Conservation (phyloP, 192 early-diverging fungal species). For the Coemansia pectinata region DNA sequence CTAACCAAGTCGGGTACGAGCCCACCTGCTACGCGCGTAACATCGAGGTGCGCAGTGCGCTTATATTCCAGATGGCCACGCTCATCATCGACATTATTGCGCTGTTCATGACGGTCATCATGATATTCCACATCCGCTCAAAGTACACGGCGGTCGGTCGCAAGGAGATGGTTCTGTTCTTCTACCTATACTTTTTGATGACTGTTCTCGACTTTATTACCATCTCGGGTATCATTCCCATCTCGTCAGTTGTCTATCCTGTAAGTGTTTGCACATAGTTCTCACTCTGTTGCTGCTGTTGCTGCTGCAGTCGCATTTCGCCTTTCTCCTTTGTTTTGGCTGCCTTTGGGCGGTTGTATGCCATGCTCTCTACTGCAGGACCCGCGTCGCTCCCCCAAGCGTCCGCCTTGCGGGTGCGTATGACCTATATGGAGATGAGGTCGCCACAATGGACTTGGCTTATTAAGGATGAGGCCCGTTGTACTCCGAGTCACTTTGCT, state of each 20-base stretch:
- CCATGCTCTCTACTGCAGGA: not conserved
- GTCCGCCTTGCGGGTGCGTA: not conserved
- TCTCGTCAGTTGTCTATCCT: constrained; percentile 72
- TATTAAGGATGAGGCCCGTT: not conserved
- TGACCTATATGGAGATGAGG: not conserved
- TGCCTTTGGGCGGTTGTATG: not conserved
- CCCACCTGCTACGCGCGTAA: constrained; percentile 95
- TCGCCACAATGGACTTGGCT: not conserved
- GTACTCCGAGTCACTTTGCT: not conserved
- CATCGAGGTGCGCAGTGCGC: constrained; percentile 78
- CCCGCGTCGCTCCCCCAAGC: not conserved
- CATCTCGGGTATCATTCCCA: constrained; percentile 91
- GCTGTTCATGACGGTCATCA: constrained; percentile 93
- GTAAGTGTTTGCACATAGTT: constrained; percentile 49
- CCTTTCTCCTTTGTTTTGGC: not conserved
- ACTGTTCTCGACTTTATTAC: constrained; percentile 87
- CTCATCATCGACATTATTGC: constrained; percentile 93
- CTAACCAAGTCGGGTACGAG: constrained; percentile 68
- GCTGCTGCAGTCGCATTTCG: not conserved
- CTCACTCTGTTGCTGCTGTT: not conserved
- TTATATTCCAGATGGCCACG: constrained; percentile 96
- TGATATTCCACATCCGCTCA: constrained; percentile 97
- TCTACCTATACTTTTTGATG: constrained; percentile 90
- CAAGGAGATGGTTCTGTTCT: constrained; percentile 98
- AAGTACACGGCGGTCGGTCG: constrained; percentile 99